Conservation (phyloP, 805 yeast genomes). For the Nakazawaea laoshanensis region DNA sequence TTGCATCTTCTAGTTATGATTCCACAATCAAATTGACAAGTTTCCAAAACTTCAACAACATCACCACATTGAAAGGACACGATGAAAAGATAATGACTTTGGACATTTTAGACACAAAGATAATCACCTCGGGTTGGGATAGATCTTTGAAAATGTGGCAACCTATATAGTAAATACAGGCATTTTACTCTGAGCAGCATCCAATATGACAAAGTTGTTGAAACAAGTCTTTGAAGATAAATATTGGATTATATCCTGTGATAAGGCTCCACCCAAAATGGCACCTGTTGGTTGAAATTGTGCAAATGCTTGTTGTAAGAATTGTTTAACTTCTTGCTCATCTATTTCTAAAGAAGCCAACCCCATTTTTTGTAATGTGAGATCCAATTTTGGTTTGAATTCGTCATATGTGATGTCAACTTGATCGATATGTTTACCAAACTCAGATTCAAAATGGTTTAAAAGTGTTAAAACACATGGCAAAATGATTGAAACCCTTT, state of each 20-base stretch:
- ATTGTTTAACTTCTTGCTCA: conserved; percentile 26
- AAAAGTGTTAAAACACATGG: conserved; percentile 50
- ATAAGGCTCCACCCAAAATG: conserved; percentile 78
- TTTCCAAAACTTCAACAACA: conserved; percentile 60
- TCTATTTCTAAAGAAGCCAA: conserved; percentile 37
- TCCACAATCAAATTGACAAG: conserved; percentile 54
- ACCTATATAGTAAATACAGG: conserved; percentile 56
- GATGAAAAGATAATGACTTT: conserved; percentile 68
- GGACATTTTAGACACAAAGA: conserved; percentile 36
- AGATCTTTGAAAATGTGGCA: conserved; percentile 63
- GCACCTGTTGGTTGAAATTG: conserved; percentile 84
- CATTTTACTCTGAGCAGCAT: conserved; percentile 63
- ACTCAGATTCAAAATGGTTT: conserved; percentile 15
- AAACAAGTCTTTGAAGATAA: conserved; percentile 64
- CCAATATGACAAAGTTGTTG: conserved; percentile 72
- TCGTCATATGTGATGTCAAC: conserved; percentile 16
- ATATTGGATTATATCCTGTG: conserved; percentile 85
- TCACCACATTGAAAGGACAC: conserved; percentile 45
- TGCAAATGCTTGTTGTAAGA: conserved; percentile 42
- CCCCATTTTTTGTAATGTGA: conserved; percentile 28
- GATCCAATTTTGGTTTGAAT: conserved; percentile 19
- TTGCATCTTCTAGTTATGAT: conserved; percentile 60
- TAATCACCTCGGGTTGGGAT: conserved; percentile 80
- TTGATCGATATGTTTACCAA: conserved; percentile 13
- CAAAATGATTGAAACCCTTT: conserved; percentile 42